These are phyloP conservation scores for Edaphochlamys debaryana DNA, from an alignment of 139 green algal genomes.

Conservation along the genomic window DNA sequence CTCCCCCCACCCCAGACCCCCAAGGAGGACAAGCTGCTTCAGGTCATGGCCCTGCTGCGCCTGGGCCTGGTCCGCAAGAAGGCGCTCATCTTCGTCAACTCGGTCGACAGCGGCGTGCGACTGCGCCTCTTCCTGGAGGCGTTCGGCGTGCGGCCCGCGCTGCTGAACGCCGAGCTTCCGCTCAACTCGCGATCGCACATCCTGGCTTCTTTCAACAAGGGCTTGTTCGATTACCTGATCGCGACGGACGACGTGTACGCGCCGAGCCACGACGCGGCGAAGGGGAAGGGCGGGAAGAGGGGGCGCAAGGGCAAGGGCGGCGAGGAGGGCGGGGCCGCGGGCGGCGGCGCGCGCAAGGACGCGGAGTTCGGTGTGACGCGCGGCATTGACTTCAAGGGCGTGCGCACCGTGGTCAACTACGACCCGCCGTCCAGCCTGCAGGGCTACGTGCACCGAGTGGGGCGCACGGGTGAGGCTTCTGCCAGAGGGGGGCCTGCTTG, in stretches of 20 bases:
- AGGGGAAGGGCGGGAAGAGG: constrained; percentile 3
- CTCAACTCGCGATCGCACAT: constrained; percentile 82
- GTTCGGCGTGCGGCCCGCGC: constrained; percentile 87
- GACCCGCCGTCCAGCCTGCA: constrained; percentile 72
- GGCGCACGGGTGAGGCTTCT: constrained; percentile 81
- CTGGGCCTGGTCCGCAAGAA: constrained; percentile 85
- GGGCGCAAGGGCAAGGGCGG: constrained; percentile 25
- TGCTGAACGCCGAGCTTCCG: constrained; percentile 89
- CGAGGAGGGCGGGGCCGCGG: neutral
- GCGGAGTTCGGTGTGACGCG: constrained; percentile 96
- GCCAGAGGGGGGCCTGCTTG: neutral
- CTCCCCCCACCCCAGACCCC: too few species aligned
- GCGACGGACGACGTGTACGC: constrained; percentile 69
- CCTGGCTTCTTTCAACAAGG: constrained; percentile 70
- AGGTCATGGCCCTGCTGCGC: constrained; percentile 83
- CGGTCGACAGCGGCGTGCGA: constrained; percentile 68
- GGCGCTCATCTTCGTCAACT: constrained; percentile 94
- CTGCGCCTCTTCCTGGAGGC: constrained; percentile 93
- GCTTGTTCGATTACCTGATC: constrained; percentile 94
- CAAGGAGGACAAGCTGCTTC: constrained; percentile 81
- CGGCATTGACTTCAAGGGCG: constrained; percentile 97
- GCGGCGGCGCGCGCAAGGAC: constrained; percentile 56
- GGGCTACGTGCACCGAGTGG: constrained; percentile 91
- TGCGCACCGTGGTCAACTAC: constrained; percentile 93
- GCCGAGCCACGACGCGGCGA: constrained; percentile 8